These are phyloP conservation scores for Pilasporangium apinafurcum DNA, from an alignment of 352 stramenopile genomes.

Conservation along the genomic window DNA sequence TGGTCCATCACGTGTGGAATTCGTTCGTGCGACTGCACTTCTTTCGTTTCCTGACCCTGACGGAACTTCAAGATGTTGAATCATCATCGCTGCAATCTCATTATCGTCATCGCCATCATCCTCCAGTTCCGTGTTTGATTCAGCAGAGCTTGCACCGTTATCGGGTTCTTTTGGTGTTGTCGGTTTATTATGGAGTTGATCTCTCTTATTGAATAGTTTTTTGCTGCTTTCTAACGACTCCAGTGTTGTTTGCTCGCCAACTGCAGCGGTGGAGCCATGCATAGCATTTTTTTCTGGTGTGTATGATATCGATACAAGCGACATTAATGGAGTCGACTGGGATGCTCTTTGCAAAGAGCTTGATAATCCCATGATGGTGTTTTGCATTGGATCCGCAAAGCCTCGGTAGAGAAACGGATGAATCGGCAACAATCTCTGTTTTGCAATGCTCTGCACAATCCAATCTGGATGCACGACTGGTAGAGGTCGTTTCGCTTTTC, in stretches of 20 bases:
- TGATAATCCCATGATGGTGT: slow-evolving; percentile 29
- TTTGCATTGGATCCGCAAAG: slow-evolving; percentile 70
- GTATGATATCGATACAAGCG: not conserved
- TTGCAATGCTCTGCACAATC: slow-evolving; percentile 88
- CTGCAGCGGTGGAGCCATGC: no score
- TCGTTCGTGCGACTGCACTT: slow-evolving; percentile 17
- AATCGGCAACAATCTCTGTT: slow-evolving; percentile 59
- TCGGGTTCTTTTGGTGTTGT: no score
- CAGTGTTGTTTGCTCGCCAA: not conserved
- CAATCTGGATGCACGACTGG: slow-evolving; percentile 88
- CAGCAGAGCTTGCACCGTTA: no score
- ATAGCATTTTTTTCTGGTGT: no score
- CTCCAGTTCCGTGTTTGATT: no score
- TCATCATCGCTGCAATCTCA: not conserved
- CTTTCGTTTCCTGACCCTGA: not conserved
- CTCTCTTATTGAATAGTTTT: no score
- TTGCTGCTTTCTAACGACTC: no score
- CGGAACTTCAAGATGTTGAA: no score
- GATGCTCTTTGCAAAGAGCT: slow-evolving; percentile 4
- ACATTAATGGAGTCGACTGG: not conserved
- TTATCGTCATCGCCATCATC: no score
- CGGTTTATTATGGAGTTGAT: no score
- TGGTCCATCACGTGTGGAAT: slow-evolving; percentile 64
- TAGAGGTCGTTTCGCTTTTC: slow-evolving; percentile 42
- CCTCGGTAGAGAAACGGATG: slow-evolving; percentile 82